A percentile compares a stretch with the other conserved stretches of the same genome.
These are phyloP conservation scores for Anthostomella pinea DNA, from an alignment of 2,329 filamentous ascomycete species.

Conservation along the genomic window DNA sequence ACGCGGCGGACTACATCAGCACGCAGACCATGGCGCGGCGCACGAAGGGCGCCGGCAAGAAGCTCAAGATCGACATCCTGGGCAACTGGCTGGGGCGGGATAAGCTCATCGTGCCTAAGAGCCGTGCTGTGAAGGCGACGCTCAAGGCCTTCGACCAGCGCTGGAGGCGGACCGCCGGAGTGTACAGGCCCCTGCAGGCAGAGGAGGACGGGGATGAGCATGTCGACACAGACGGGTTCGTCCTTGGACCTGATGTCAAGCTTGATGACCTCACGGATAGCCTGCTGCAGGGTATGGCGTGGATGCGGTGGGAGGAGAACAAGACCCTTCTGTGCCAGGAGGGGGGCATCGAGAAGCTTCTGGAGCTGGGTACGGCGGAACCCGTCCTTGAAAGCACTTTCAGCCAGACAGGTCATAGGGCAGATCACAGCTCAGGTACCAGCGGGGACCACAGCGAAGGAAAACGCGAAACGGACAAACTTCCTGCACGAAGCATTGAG, in stretches of 20 bases:
- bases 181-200: conserved; percentile 21
- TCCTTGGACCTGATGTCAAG: conserved; percentile 45
- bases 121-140: conserved; percentile 10
- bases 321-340: conserved; percentile 32
- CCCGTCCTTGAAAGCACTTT: no score
- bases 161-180: no score
- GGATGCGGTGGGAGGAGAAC: conserved; percentile 72
- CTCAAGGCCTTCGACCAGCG: no score
- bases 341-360: conserved; percentile 23
- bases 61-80: conserved; percentile 62
- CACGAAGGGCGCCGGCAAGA: conserved; percentile 51
- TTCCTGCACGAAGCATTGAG: no score
- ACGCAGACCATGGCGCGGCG: conserved; percentile 39
- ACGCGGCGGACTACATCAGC: conserved; percentile 7
- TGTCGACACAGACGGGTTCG: conserved; percentile 29
- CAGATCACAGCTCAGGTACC: no score
- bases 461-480: no score
- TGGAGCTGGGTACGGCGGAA: no score
- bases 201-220: conserved; percentile 16
- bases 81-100: conserved; percentile 46
- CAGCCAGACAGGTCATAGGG: no score
- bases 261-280: conserved; percentile 81
- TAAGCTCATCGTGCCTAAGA: conserved; percentile 17
- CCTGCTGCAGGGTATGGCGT: conserved; percentile 73
- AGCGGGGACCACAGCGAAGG: no score